Base-by-base conservation (phyloP, 352 stramenopile genomes). In the Detonula confervacea region DNA sequence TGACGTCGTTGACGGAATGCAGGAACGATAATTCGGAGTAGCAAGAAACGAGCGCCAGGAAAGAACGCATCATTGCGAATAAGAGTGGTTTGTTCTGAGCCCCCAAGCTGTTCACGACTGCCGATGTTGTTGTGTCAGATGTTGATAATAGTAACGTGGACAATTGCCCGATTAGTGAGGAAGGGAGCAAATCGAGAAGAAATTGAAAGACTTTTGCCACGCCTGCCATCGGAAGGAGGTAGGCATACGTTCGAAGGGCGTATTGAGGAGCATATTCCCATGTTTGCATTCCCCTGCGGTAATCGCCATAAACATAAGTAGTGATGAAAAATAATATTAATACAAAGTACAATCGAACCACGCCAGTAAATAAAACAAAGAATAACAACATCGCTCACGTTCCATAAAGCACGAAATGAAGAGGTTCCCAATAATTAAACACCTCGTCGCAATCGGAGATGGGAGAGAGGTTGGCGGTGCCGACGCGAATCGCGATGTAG, bases 371-470 rank as follows among this genome's bases (percentile, higher is more conserved):
- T 16, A 44, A 51, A 12, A 51, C 33, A 30, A 60, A 51, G 3
- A 33, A 33, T 25, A 57, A 20, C 55, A 18, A 18, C 9, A 57
- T 0, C 1, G 77, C 67, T 77, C 51, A 77, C 62, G 73, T 85
- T 65, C 92, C 91, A 85, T 97, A 97, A n/a, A 98, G 80, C 47
- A 98, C 52, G 65, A 96, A 98, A 86, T 99, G 97, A n/a, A 99
- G 90, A 27, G 96, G 97, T 88, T 99, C 97, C 97, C 97, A 99
- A 88, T 99, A 99, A 91, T 99, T 99, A 84, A 96, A 99, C 0
- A 96, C 97, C 90, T 99, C 97, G 85, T 99, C 97, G 74, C 97
- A 99, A 91, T 99, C 97, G 25, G 93, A 94, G 66, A 99, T 88
- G 0, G 88, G 88, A 47, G 87, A 55, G 1, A 87, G 77, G 71